Evolutionary conservation across 2,329 filamentous ascomycete genomes (phyloP).

Genomic region (Pleurostoma richardsiae): DNA sequence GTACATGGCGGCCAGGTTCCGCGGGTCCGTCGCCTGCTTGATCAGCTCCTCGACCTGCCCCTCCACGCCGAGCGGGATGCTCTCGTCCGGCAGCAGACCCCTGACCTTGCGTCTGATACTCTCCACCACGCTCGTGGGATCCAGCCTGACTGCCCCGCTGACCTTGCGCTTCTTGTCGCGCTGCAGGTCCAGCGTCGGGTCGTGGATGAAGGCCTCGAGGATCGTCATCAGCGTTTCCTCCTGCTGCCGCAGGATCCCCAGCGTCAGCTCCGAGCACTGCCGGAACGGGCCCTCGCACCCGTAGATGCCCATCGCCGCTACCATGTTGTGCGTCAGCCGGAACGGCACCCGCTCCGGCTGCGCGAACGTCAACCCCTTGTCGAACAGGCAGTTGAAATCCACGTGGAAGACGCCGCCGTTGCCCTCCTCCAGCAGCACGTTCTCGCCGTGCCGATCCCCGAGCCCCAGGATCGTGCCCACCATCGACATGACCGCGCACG

Average conservation of each 20-base stretch:
- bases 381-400: constrained; percentile 99
- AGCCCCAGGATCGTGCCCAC: constrained; percentile 91
- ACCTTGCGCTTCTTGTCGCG: constrained; percentile 59
- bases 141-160: constrained; percentile 38
- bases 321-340: constrained; percentile 96
- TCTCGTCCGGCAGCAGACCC: constrained; percentile 79
- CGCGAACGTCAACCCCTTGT: constrained; percentile 92
- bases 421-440: constrained; percentile 89
- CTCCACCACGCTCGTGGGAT: constrained; percentile 74
- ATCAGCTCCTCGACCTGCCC: constrained; percentile 97
- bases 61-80: constrained; percentile 88
- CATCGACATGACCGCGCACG: constrained; percentile 99
- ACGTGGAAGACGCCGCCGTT: constrained; percentile 95
- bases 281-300: constrained; percentile 92
- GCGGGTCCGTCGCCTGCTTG: constrained; percentile 73
- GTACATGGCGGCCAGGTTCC: constrained; percentile 87
- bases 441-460: constrained; percentile 94
- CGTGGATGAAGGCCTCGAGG: constrained; percentile 93
- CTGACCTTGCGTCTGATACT: constrained; percentile 82
- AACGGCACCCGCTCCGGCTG: constrained; percentile 95
- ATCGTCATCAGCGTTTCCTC: constrained; percentile 97
- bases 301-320: constrained; percentile 92
- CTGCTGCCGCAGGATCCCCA: constrained; percentile 79
- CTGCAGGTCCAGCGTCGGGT: constrained; percentile 91
- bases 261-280: constrained; percentile 82